These are phyloP conservation scores for Syzygium aqueum DNA, from an alignment of 345 rosid species.

Conservation along the genomic window DNA sequence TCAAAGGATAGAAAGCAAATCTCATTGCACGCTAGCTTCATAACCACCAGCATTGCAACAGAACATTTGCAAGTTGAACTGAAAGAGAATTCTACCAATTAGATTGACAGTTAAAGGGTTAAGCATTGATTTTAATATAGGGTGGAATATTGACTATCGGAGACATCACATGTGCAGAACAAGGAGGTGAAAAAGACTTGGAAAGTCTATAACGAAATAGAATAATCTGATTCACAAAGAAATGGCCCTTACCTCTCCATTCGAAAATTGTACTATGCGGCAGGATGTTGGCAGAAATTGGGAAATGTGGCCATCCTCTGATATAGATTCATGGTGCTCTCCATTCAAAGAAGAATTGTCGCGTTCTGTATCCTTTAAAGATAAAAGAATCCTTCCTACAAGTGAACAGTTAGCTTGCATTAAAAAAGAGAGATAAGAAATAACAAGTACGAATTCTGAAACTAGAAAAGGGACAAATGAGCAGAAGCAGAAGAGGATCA, in stretches of 20 bases:
- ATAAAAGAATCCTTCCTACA: slow-evolving; percentile 79
- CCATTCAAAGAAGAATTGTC: slow-evolving; percentile 21
- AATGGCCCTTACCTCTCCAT: slow-evolving; percentile 56
- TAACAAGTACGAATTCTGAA: neutral
- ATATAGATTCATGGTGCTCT: slow-evolving; percentile 6
- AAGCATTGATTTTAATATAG: neutral
- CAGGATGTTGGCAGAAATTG: slow-evolving; percentile 94
- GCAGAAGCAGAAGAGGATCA: neutral
- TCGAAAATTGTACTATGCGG: slow-evolving; percentile 93
- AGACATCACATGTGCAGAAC: neutral
- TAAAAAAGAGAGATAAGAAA: neutral
- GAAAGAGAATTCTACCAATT: neutral
- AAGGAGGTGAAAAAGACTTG: neutral
- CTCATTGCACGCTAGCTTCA: neutral
- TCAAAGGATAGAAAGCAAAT: neutral
- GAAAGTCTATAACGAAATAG: neutral
- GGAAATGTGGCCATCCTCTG: slow-evolving; percentile 35
- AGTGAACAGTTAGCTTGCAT: neutral
- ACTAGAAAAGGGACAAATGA: neutral
- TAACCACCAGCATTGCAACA: neutral
- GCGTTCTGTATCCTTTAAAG: slow-evolving; percentile 29
- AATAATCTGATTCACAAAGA: neutral
- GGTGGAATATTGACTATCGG: neutral
- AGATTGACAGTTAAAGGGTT: neutral
- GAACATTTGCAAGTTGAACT: neutral